A percentile compares a stretch with the other conserved stretches of the same genome.
Evolutionary conservation across 2,329 filamentous ascomycete genomes (phyloP).

Genomic region (Cladophialophora exuberans): DNA sequence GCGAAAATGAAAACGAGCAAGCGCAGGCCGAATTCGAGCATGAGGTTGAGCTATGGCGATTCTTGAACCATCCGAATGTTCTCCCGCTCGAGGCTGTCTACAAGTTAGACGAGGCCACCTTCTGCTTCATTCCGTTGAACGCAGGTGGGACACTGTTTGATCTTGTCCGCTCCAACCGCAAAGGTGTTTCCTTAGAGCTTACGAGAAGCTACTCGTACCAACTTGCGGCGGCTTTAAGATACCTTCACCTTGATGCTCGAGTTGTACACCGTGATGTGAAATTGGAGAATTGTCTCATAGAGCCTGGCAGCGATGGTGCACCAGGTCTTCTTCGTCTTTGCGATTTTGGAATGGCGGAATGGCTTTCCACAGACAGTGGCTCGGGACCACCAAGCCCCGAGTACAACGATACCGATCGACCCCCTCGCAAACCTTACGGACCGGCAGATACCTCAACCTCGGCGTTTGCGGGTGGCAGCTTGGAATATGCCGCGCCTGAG

Average conservation of each 20-base stretch:
- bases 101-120: constrained; percentile 69
- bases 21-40: constrained; percentile 70
- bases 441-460: constrained; percentile 61
- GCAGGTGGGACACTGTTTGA: constrained; percentile 68
- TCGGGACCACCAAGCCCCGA: constrained; percentile 52
- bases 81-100: constrained; percentile 66
- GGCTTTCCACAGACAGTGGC: constrained; percentile 61
- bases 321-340: constrained; percentile 64
- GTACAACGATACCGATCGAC: constrained; percentile 49
- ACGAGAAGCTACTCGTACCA: constrained; percentile 66
- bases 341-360: constrained; percentile 72
- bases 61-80: constrained; percentile 65
- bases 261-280: constrained; percentile 71
- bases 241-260: constrained; percentile 68
- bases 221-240: constrained; percentile 65
- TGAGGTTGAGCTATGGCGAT: constrained; percentile 69
- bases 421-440: constrained; percentile 55
- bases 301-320: constrained; percentile 53
- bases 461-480: constrained; percentile 58
- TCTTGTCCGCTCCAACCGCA: constrained; percentile 59
- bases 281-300: constrained; percentile 68
- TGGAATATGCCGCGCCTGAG: constrained; percentile 58
- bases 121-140: constrained; percentile 68
- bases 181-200: constrained; percentile 54
- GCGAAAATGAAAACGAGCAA: constrained; percentile 65